A percentile compares a stretch with the other conserved stretches of the same genome.
Evolutionary conservation across 2,329 filamentous ascomycete genomes (phyloP).

Genomic region (Fusarium hainanense): DNA sequence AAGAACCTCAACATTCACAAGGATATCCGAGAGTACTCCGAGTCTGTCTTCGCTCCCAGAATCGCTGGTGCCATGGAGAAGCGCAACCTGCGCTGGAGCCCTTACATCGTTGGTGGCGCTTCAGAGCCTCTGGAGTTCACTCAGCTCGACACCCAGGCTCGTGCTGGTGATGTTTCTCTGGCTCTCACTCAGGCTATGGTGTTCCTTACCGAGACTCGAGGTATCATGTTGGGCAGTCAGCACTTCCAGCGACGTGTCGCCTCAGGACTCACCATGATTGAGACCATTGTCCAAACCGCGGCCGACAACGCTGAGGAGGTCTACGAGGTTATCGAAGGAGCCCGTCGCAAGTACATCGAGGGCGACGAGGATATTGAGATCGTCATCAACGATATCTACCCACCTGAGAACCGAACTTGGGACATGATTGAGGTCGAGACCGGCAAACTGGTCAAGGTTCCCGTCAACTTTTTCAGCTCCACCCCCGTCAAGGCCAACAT

Average conservation of each 20-base stretch:
- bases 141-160: slow-evolving; percentile 43
- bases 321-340: slow-evolving; percentile 35
- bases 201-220: slow-evolving; percentile 45
- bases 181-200: slow-evolving; percentile 44
- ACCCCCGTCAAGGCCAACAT: slow-evolving; percentile 44
- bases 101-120: slow-evolving; percentile 41
- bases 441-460: slow-evolving; percentile 39
- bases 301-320: slow-evolving; percentile 39
- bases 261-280: slow-evolving; percentile 42
- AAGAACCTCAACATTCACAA: slow-evolving; percentile 48
- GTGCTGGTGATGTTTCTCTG: slow-evolving; percentile 43
- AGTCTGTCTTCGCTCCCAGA: slow-evolving; percentile 34
- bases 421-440: slow-evolving; percentile 43
- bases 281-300: slow-evolving; percentile 43
- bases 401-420: slow-evolving; percentile 42
- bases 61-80: slow-evolving; percentile 41
- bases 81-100: slow-evolving; percentile 41
- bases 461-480: slow-evolving; percentile 41
- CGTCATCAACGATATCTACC: slow-evolving; percentile 39
- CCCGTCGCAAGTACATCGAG: slow-evolving; percentile 38
- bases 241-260: slow-evolving; percentile 50
- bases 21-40: slow-evolving; percentile 42
- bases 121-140: slow-evolving; percentile 38
- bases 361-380: slow-evolving; percentile 39
- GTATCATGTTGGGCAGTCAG: slow-evolving; percentile 47